These are phyloP conservation scores for Aristolochia californica DNA, from an alignment of 164 flowering plant species.

Conservation along the genomic window DNA sequence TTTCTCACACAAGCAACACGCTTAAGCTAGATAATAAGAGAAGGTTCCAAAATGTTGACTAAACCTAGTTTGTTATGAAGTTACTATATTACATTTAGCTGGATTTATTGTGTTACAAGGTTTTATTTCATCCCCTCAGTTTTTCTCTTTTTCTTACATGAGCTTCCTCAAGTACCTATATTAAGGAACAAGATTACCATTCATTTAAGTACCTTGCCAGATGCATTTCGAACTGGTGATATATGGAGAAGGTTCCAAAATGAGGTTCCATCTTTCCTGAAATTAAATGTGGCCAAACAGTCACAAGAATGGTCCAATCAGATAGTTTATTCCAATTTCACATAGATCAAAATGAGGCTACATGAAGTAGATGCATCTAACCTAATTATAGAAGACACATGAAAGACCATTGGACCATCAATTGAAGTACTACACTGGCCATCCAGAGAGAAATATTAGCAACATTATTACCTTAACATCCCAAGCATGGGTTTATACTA, in stretches of 20 bases:
- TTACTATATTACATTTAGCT: neutral
- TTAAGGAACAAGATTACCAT: neutral
- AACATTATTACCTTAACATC: no score
- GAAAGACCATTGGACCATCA: no score
- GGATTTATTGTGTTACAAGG: neutral
- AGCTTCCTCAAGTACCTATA: neutral
- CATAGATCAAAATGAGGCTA: no score
- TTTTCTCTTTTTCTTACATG: neutral
- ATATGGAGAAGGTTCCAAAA: conserved; percentile 90
- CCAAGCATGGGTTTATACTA: no score
- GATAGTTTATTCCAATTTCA: neutral
- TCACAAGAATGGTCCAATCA: conserved; percentile 3
- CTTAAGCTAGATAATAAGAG: no score
- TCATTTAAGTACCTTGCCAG: conserved; percentile 61
- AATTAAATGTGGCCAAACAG: conserved; percentile 4
- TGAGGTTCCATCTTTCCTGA: conserved; percentile 72
- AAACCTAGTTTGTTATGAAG: neutral
- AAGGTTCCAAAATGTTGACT: no score
- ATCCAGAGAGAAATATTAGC: no score
- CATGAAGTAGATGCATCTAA: no score
- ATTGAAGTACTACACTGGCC: no score
- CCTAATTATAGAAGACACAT: no score
- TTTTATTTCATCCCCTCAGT: neutral
- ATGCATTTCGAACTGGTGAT: conserved; percentile 82
- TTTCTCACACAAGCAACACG: no score